Evolutionary conservation across 305 asterid species (phyloP), one percentile per base, ranked within the genome.

Genomic region (Fraxinus paxiana): DNA sequence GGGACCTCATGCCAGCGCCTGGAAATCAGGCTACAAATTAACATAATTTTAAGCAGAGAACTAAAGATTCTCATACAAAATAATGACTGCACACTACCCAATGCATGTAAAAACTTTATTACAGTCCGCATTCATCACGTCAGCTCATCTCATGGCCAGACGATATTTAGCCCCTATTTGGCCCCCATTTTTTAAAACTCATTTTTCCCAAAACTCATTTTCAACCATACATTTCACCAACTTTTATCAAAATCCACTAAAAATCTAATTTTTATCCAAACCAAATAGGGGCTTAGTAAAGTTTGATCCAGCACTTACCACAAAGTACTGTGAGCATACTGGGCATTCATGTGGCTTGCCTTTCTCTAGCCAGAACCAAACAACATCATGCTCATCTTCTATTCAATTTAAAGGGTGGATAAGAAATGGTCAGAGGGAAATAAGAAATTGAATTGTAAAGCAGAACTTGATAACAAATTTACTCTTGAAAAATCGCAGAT

Each of bases 351-450:
- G 87, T 5, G 91, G 84, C 74, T 88, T 85, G 77, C 84, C 90
- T 82, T 88, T 88, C 91, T 85, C 90, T 38, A 88, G 81, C 90
- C 91, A 88, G 77, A 88, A 88, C 90, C 91, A 88, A 61, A 87
- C 88, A 81, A 88, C 90, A 72, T 88, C 91, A 28, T 88, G 91
- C 85, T 95, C 98, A 84, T 95, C 97, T 87, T 93, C 98, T 95
- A 91, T 82, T 74, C 71, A 81, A 81, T 80, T n/a, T 30, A 26
- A 6, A 71, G 73, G 75, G 79, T 70, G 37, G 34, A 72, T 63
- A 82, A 1, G 54, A 81, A 79, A 63, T 38, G 76, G 71, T 84
- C 75, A 82, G 81, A 51, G 59, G 7, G 24, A 24, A 73, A 34
- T 8, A 26, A 75, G 26, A 20, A 61, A 63, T 82, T 26, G 35